Base-by-base conservation (phyloP, 2,329 filamentous ascomycete species). In the Gaeumannomyces tritici region DNA sequence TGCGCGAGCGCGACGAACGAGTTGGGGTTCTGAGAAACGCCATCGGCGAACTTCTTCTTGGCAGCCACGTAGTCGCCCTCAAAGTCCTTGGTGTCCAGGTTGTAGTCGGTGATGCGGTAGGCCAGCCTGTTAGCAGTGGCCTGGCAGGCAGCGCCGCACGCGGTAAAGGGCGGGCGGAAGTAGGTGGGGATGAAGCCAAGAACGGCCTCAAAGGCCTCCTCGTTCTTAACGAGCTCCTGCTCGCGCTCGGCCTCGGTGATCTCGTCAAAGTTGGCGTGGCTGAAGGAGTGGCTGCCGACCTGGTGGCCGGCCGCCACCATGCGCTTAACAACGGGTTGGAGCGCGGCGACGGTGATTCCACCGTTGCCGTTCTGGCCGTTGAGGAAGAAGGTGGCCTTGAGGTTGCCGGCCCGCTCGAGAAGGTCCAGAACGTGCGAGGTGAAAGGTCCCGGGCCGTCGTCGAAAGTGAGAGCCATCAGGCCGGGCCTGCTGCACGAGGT, bases 141-240 rank as follows among this genome's bases (percentile, higher is more conserved):
- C 33, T 69, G 62, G 60, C 68, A 70, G n/a, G 64, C 66, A 24
- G 57, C 58, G 24, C 67, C 64, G 56, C 71, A 73, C 31, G 65
- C 65, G 8, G 70, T 73, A 65, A 71, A 76, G 1, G 74, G 74
- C 21, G 74, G 73, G 9, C 76, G 73, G 70, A 77, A 73, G 66
- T 79, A 79, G n/a, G 75, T 76, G 1, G 77, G 76, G 62, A 75
- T 70, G 29, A 73, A 67, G 26, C 76, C 75, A 2, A 79, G 60
- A 21, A 76, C 70, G n/a, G 70, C 67, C 6, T 64, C 67, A 11
- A 79, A 62, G 0, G 75, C 76, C 18, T 73, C 72, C 67, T 79
- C 75, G 60, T 75, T 73, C 57, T 73, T 70, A 28, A 73, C 64
- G 0, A 77, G 69, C 62, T 77, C 71, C 61, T 70, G 68, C 24